Base-by-base conservation (phyloP, 768 basidiomycete species). In the Dentipellis sp. region DNA sequence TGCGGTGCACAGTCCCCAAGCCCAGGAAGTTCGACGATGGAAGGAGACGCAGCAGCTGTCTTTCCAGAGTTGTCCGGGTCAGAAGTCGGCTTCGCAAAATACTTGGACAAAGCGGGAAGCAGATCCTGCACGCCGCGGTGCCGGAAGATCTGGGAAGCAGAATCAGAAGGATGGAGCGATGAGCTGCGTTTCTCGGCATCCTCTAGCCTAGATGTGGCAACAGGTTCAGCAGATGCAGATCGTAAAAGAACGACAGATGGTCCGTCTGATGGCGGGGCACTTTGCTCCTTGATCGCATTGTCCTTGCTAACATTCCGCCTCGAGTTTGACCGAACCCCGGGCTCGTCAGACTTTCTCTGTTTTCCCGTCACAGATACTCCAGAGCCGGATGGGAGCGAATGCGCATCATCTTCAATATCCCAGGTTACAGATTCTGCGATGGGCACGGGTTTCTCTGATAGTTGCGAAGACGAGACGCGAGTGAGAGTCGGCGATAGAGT, bases 111-210 rank as follows among this genome's bases (percentile, higher is more conserved):
- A n/a, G 37, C 22, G 35, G 37, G 12, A 16, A 19, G n/a, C 2
- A 11, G 29, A 16, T 35, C 12, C 17, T 35, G 16, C 10, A 8
- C 29, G 19, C 54, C 16, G 23, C 40, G 21, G 14, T 50, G 51
- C 21, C 23, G 40, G 7, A 56, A 58, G 42, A 68, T 56, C 61
- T 81, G 82, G 29, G 82, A 84, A 29, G 77, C 81, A 23, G 82
- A 84, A 52, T 84, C 74, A 8, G 78, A 84, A 10, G 82, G 76
- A 35, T 68, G 66, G 10, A 78, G 62, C 35, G 76, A 72, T 1
- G 66, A 54, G 21, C 54, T 38, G 48, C 23, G 52, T 10, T 14
- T 45, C 42, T 56, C 50, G 21, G 40, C 38, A 4, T 21, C 23
- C 42, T 17, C 14, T 6, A 19, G 37, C 52, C 35, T 56, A 37